Evolutionary conservation across 2,329 filamentous ascomycete genomes (phyloP).

Genomic region (Ploettnerulaceae sp.): DNA sequence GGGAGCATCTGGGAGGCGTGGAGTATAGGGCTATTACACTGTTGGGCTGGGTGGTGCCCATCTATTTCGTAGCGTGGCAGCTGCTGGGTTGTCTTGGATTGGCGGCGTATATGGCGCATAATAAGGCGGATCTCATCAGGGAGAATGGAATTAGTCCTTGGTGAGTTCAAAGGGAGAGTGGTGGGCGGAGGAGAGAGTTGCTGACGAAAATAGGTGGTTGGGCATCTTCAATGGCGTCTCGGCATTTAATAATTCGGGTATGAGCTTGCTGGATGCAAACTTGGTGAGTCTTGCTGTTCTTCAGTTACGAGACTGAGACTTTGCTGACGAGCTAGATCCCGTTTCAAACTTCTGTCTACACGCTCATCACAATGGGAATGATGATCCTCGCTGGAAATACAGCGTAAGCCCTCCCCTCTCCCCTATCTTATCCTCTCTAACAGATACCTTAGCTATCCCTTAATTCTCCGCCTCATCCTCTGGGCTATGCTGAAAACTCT

Average conservation of each 20-base stretch:
- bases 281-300: conserved; percentile 41
- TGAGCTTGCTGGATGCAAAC: conserved; percentile 62
- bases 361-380: conserved; percentile 45
- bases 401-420: conserved; percentile 35
- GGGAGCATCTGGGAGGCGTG: conserved; percentile 54
- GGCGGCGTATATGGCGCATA: conserved; percentile 54
- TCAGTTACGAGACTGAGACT: background rate
- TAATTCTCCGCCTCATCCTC: conserved; percentile 56
- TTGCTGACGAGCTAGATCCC: conserved; percentile 32
- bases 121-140: conserved; percentile 44
- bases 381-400: conserved; percentile 63
- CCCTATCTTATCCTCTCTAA: background rate
- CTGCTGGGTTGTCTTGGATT: conserved; percentile 53
- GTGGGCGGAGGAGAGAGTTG: no score
- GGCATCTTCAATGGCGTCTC: conserved; percentile 64
- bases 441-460: conserved; percentile 44
- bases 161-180: no score
- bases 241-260: conserved; percentile 68
- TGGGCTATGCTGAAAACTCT: conserved; percentile 47
- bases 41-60: conserved; percentile 53
- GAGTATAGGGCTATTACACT: conserved; percentile 60
- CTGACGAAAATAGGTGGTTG: no score
- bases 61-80: conserved; percentile 58
- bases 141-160: conserved; percentile 58
- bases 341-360: conserved; percentile 38